Percentiles rank a stretch among this genome's conserved stretches.
phyloP scores from a whole-genome alignment of 73 alveolate genomes.

The Paramecium sexaurelia region DNA sequence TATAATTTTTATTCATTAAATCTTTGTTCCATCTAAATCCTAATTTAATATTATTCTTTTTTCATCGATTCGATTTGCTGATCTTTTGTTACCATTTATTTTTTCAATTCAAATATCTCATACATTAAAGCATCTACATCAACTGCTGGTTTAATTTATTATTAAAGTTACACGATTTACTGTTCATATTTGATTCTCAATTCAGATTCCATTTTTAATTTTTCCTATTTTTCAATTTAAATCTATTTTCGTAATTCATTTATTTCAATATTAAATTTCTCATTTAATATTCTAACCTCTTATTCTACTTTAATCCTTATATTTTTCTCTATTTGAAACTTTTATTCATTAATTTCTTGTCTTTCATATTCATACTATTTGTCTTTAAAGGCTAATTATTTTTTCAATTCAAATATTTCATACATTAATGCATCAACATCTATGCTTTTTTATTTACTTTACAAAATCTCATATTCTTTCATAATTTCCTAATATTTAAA shows the following conservation, averaged over 20 bases:
- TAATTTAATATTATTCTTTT: not conserved
- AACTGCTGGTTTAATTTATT: not conserved
- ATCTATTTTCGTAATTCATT: not conserved
- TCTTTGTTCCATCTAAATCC: not conserved
- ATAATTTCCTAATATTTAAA: not conserved
- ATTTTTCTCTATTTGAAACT: not conserved
- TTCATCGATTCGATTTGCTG: not conserved
- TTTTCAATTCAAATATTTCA: conserved; percentile 57
- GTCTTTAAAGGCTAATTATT: conserved; percentile 18
- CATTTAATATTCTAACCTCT: not conserved
- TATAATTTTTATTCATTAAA: not conserved
- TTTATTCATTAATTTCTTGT: not conserved
- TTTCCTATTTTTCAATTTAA: conserved; percentile 6
- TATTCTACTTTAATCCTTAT: not conserved
- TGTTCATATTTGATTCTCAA: not conserved
- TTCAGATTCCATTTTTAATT: not conserved
- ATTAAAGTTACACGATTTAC: not conserved
- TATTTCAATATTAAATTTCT: not conserved
- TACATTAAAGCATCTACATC: conserved; percentile 62
- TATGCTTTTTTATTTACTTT: not conserved
- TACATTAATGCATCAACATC: conserved; percentile 56
- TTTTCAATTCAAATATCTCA: conserved; percentile 44
- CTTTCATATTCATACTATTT: conserved; percentile 16
- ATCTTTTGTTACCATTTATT: not conserved
- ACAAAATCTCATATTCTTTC: not conserved